phyloP scores from a whole-genome alignment of 768 basidiomycete species.

The Auricularia cornea region DNA sequence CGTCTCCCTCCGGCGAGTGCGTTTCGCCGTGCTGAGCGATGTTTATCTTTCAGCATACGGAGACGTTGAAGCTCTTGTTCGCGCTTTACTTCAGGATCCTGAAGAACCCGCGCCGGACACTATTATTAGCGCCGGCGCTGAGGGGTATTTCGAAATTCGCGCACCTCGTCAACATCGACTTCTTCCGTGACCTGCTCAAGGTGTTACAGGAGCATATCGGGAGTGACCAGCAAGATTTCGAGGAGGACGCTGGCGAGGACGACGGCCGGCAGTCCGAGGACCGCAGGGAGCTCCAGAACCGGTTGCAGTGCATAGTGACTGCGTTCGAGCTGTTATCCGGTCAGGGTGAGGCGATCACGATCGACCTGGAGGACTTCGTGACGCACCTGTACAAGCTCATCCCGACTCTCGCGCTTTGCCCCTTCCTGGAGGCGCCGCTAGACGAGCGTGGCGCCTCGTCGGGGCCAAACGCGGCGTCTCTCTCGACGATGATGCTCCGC shows the following conservation, averaged over 20 bases:
- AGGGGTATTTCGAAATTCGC: constrained; percentile 90
- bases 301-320: constrained; percentile 81
- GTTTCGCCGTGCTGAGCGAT: neutral
- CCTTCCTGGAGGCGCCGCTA: constrained; percentile 45
- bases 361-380: constrained; percentile 88
- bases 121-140: constrained; percentile 77
- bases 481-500: constrained; percentile 60
- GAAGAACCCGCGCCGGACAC: constrained; percentile 72
- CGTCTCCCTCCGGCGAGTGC: constrained; percentile 3
- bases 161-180: constrained; percentile 95
- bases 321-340: constrained; percentile 97
- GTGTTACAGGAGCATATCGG: constrained; percentile 67
- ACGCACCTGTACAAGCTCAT: constrained; percentile 77
- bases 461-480: constrained; percentile 17
- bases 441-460: constrained; percentile 4
- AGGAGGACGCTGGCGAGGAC: constrained; percentile 32
- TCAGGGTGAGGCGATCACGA: constrained; percentile 97
- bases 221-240: constrained; percentile 29
- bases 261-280: constrained; percentile 22
- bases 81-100: constrained; percentile 94
- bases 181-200: constrained; percentile 90
- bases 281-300: constrained; percentile 41
- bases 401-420: constrained; percentile 56
- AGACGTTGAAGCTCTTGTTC: constrained; percentile 95
- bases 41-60: constrained; percentile 66